These are phyloP conservation scores for Russula emetica DNA, from an alignment of 768 basidiomycete species.

Conservation along the genomic window DNA sequence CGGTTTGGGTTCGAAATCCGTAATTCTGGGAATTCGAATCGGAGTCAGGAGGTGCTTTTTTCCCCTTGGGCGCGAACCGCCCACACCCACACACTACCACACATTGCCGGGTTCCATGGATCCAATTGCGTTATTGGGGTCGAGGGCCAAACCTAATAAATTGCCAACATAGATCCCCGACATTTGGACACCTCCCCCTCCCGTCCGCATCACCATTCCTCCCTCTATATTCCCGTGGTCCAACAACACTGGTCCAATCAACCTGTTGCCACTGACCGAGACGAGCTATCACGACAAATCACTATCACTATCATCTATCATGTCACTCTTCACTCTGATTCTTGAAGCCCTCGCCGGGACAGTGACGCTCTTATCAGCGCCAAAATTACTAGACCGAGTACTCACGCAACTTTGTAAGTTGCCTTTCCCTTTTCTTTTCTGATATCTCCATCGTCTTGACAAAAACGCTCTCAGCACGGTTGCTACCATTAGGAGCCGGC, in stretches of 20 bases:
- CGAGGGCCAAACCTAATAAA: not conserved
- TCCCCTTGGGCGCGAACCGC: not conserved
- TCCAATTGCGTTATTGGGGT: not conserved
- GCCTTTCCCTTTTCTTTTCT: not conserved
- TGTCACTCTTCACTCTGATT: not conserved
- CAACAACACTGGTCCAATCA: no score
- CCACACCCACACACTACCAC: not conserved
- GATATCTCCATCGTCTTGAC: not conserved
- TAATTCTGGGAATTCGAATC: not conserved
- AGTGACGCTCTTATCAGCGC: slow-evolving; percentile 9
- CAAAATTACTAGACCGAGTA: slow-evolving; percentile 14
- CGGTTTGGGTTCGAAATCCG: not conserved
- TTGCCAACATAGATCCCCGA: not conserved
- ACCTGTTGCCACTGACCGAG: not conserved
- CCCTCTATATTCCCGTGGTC: not conserved
- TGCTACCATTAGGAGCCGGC: slow-evolving; percentile 19
- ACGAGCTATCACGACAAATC: not conserved
- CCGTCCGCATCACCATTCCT: not conserved
- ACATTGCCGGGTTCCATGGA: no score
- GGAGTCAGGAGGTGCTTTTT: not conserved
- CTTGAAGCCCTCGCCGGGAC: not conserved
- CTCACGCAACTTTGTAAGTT: slow-evolving; percentile 14
- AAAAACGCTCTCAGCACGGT: not conserved
- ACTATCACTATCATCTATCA: not conserved
- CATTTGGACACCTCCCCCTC: not conserved